phyloP scores from a whole-genome alignment of 2,329 filamentous ascomycete species.

The Penicillium psychrosexuale region DNA sequence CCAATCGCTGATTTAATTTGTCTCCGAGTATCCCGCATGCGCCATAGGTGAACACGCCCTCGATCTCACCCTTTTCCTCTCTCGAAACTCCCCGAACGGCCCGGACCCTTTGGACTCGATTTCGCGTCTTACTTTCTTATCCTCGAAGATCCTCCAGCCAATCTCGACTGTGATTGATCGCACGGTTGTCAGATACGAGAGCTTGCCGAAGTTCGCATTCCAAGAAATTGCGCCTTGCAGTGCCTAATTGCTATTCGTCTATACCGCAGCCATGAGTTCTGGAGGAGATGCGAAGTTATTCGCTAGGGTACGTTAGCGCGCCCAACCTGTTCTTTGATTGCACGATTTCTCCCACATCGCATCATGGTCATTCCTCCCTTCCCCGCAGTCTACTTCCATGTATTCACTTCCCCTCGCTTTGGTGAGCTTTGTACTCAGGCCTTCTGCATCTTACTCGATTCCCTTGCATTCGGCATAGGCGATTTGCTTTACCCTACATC shows the following conservation, averaged over 20 bases:
- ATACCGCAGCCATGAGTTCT: slow-evolving; percentile 54
- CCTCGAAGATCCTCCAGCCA: slow-evolving; percentile 4
- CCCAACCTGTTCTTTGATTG: slow-evolving; percentile 22
- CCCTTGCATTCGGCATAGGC: not conserved
- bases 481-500: slow-evolving; percentile 2
- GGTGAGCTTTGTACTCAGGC: not conserved
- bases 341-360: not conserved
- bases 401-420: slow-evolving; percentile 10
- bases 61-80: slow-evolving; percentile 17
- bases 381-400: slow-evolving; percentile 19
- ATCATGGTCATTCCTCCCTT: slow-evolving; percentile 7
- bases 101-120: slow-evolving; percentile 2
- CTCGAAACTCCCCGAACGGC: slow-evolving; percentile 5
- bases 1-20: slow-evolving; percentile 13
- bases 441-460: slow-evolving; percentile 3
- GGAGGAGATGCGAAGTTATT: slow-evolving; percentile 99
- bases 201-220: slow-evolving; percentile 7
- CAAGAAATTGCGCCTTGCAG: slow-evolving; percentile 1
- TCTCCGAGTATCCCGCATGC: slow-evolving; percentile 16
- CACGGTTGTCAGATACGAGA: slow-evolving; percentile 5
- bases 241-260: slow-evolving; percentile 13
- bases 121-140: not conserved
- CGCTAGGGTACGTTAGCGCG: slow-evolving; percentile 72
- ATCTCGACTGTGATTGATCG: slow-evolving; percentile 22
- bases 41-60: slow-evolving; percentile 11